Evolutionary conservation across 768 basidiomycete genomes (phyloP).

Genomic region (Pleurotus pulmonarius): DNA sequence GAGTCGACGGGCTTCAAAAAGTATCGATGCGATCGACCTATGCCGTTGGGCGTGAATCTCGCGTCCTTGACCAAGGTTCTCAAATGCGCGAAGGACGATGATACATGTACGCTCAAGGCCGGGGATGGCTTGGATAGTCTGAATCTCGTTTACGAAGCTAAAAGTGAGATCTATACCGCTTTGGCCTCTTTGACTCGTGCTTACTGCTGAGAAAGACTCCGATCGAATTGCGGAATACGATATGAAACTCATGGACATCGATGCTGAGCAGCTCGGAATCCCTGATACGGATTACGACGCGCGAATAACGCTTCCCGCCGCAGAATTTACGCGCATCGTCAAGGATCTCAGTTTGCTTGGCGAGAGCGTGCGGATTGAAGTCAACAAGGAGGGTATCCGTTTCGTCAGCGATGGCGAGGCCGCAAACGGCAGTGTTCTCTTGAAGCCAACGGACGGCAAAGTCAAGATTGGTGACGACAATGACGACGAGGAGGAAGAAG

Average conservation of each 20-base stretch:
- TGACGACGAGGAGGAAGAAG: constrained; percentile 36
- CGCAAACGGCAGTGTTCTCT: constrained; percentile 82
- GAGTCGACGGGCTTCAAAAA: constrained; percentile 74
- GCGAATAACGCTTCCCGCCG: constrained; percentile 78
- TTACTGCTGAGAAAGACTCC: constrained; percentile 47
- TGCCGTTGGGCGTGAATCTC: constrained; percentile 88
- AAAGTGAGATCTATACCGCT: constrained; percentile 46
- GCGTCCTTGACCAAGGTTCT: constrained; percentile 89
- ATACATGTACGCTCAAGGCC: constrained; percentile 87
- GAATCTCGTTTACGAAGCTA: constrained; percentile 86
- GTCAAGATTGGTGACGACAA: constrained; percentile 32
- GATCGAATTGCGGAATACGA: constrained; percentile 98
- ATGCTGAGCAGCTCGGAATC: constrained; percentile 90
- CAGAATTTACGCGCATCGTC: constrained; percentile 90
- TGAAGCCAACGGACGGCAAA: constrained; percentile 68
- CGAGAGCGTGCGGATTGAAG: constrained; percentile 93
- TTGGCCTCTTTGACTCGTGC: constrained; percentile 4
- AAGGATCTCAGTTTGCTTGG: constrained; percentile 88
- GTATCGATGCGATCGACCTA: constrained; percentile 93
- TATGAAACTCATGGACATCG: constrained; percentile 99
- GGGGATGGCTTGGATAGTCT: constrained; percentile 87
- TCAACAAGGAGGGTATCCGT: constrained; percentile 91
- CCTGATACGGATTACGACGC: constrained; percentile 98
- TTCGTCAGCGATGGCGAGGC: constrained; percentile 94
- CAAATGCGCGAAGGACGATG: constrained; percentile 96